Evolutionary conservation across 208 protist genomes (phyloP).

Genomic region (Phytomonas sp.): DNA sequence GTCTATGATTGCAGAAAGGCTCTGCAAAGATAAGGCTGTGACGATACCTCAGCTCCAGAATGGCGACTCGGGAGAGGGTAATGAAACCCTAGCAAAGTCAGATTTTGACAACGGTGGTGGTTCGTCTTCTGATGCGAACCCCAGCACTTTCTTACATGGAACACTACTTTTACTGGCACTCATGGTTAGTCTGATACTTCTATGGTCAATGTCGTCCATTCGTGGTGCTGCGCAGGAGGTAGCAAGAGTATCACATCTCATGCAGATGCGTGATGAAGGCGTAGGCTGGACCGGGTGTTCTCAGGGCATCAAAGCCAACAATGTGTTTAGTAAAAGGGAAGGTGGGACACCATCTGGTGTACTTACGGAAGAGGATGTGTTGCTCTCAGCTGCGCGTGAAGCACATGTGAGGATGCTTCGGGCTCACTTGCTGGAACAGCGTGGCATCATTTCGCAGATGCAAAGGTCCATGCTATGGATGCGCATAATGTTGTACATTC

Average conservation of each 20-base stretch:
- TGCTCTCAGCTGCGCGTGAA: slow-evolving; percentile 52
- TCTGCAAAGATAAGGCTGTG: slow-evolving; percentile 26
- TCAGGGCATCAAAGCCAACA: neutral
- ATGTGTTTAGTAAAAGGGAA: neutral
- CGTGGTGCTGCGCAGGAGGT: slow-evolving; percentile 2
- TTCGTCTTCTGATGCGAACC: too few relatives aligned
- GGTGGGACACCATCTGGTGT: neutral
- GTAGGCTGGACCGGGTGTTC: neutral
- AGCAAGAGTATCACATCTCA: neutral
- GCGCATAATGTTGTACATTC: slow-evolving; percentile 36
- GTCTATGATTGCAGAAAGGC: slow-evolving; percentile 59
- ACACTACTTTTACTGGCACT: slow-evolving; percentile 48
- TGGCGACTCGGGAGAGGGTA: slow-evolving; percentile 3
- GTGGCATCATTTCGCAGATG: slow-evolving; percentile 30
- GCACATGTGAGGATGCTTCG: slow-evolving; percentile 70
- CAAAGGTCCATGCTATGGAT: slow-evolving; percentile 38
- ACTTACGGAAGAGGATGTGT: slow-evolving; percentile 50
- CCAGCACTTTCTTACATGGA: slow-evolving; percentile 46
- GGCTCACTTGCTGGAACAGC: slow-evolving; percentile 74
- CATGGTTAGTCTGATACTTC: slow-evolving; percentile 44
- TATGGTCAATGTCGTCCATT: slow-evolving; percentile 12
- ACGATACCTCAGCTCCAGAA: slow-evolving; percentile 3
- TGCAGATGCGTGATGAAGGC: neutral
- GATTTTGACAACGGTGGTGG: too few relatives aligned
- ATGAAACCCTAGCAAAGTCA: too few relatives aligned